Percentiles rank a stretch among this genome's conserved stretches.
phyloP scores from a whole-genome alignment of 192 early-diverging fungal species.

The Coemansia sp. region DNA sequence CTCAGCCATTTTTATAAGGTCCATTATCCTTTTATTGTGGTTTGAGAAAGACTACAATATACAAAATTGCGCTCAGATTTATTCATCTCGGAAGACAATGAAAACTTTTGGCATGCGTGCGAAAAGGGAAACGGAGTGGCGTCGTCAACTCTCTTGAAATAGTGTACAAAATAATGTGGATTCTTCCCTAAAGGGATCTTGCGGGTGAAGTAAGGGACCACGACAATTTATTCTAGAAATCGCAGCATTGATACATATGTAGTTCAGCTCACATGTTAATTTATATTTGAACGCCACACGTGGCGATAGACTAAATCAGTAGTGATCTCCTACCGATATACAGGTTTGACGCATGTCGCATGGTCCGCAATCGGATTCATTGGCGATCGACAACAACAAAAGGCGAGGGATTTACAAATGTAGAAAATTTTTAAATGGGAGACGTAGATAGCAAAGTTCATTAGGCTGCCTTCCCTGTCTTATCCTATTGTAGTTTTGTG shows the following conservation, averaged over 20 bases:
- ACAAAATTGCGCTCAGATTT: neutral
- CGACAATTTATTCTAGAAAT: neutral
- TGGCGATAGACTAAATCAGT: too few species aligned
- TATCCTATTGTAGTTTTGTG: neutral
- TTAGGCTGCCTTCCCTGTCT: neutral
- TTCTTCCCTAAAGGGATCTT: neutral
- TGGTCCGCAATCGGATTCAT: constrained; percentile 1
- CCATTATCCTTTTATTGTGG: neutral
- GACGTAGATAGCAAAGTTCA: neutral
- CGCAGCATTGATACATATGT: neutral
- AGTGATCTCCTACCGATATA: neutral
- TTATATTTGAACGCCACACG: too few species aligned
- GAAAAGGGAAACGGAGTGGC: neutral
- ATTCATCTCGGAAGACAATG: neutral
- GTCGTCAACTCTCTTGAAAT: neutral
- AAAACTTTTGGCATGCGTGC: too few species aligned
- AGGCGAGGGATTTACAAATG: neutral
- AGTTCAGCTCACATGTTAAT: neutral
- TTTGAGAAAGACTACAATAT: neutral
- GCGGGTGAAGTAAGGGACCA: neutral
- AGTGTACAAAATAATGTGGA: neutral
- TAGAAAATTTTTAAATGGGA: neutral
- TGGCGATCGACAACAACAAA: constrained; percentile 1
- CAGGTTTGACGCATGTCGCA: neutral
- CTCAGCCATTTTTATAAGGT: neutral